phyloP scores from a whole-genome alignment of 495 filamentous ascomycete species.

The Recurvomyces mirabilis region DNA sequence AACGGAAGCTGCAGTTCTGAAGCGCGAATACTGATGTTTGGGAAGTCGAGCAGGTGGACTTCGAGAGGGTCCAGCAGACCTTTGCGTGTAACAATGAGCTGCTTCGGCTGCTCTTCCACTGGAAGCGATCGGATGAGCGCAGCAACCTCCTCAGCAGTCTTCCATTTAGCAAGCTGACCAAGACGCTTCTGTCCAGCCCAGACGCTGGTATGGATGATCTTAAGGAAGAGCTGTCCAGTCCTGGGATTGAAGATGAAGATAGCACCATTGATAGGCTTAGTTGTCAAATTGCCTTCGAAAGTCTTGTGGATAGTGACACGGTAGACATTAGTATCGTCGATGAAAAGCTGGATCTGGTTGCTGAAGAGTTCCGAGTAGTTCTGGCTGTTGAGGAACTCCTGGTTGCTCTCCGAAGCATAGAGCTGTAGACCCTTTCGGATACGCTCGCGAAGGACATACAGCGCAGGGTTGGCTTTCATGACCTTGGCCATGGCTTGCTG shows the following conservation, averaged over 20 bases:
- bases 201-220: constrained; percentile 99
- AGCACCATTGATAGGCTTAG: constrained; percentile 98
- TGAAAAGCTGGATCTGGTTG: constrained; percentile 97
- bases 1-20: constrained; percentile 97
- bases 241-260: constrained; percentile 99
- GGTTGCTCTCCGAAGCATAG: constrained; percentile 97
- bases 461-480: constrained; percentile 97
- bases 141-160: constrained; percentile 99
- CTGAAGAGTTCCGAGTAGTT: constrained; percentile 99
- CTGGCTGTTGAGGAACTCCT: constrained; percentile 98
- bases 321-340: constrained; percentile 99
- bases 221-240: constrained; percentile 94
- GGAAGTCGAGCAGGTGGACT: constrained; percentile 95
- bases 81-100: constrained; percentile 96
- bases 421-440: constrained; percentile 97
- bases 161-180: constrained; percentile 98
- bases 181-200: constrained; percentile 99
- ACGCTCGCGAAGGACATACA: constrained; percentile 95
- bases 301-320: constrained; percentile 99
- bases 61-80: constrained; percentile 95
- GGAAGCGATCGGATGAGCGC: constrained; percentile 93
- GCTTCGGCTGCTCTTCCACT: constrained; percentile 97
- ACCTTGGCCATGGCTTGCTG: constrained; percentile 99
- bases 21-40: constrained; percentile 97
- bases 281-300: constrained; percentile 97